Evolutionary conservation across 177 flowering plant genomes (phyloP).

Genomic region (Tripterygium wilfordii): DNA sequence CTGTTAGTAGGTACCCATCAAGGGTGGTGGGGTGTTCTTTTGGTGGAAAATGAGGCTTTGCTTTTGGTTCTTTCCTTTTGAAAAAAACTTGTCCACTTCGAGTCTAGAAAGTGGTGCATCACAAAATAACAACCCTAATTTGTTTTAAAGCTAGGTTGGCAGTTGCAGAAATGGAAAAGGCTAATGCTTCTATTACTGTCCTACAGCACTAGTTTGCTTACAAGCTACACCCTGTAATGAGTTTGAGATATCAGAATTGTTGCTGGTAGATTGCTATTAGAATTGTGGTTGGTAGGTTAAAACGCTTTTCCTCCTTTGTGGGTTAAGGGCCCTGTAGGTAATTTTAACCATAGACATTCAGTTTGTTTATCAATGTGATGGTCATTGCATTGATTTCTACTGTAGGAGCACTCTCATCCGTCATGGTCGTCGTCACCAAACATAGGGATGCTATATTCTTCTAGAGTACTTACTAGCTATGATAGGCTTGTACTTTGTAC

Average conservation of each 20-base stretch:
- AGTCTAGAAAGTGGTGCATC: slow-evolving; percentile 1
- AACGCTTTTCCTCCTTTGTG: no score
- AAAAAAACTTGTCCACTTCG: slow-evolving; percentile 5
- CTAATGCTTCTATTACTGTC: background rate
- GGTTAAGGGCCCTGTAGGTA: no score
- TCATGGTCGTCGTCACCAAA: no score
- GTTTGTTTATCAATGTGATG: no score
- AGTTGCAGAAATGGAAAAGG: slow-evolving; percentile 6
- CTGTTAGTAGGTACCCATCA: slow-evolving; percentile 12
- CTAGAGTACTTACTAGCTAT: no score
- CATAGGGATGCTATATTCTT: no score
- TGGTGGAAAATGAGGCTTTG: slow-evolving; percentile 6
- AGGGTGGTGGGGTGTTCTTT: slow-evolving; percentile 15
- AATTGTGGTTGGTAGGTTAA: background rate
- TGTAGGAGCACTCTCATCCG: no score
- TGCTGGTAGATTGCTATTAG: background rate
- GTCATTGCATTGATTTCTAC: no score
- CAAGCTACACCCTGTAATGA: background rate
- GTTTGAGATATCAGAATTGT: no score
- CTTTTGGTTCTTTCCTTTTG: slow-evolving; percentile 10
- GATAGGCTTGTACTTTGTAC: no score
- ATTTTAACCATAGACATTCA: no score
- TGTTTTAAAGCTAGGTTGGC: slow-evolving; percentile 26
- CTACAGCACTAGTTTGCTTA: slow-evolving; percentile 2
- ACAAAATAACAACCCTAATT: slow-evolving; percentile 12